Conservation (phyloP, 148 eudicot genomes). For the Heliamphora exappendiculata region DNA sequence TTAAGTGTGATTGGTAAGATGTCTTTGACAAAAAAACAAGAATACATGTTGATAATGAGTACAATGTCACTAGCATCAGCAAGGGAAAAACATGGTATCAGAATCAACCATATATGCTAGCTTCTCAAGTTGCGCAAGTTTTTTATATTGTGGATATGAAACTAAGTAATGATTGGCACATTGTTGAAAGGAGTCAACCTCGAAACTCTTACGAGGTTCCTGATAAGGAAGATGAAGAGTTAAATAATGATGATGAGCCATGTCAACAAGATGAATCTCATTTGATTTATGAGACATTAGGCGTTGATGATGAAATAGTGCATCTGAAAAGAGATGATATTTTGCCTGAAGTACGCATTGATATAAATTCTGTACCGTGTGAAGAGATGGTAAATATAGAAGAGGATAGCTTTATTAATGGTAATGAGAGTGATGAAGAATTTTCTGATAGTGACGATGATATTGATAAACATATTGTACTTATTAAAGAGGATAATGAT, state of each 20-base stretch:
- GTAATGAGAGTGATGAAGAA: too few relatives aligned
- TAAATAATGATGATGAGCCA: neutral
- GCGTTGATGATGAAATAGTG: too few relatives aligned
- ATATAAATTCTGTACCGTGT: too few relatives aligned
- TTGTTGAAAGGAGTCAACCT: neutral
- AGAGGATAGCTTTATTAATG: too few relatives aligned
- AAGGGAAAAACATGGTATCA: neutral
- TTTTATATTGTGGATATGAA: neutral
- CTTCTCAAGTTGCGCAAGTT: neutral
- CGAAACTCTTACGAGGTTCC: neutral
- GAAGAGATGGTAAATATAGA: too few relatives aligned
- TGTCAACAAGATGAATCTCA: too few relatives aligned
- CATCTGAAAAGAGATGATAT: too few relatives aligned
- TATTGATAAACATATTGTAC: too few relatives aligned
- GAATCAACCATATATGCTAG: neutral
- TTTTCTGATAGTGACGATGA: too few relatives aligned
- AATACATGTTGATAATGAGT: neutral
- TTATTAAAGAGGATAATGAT: too few relatives aligned
- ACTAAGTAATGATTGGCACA: neutral
- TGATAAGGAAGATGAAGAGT: neutral
- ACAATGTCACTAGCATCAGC: neutral
- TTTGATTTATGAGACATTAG: too few relatives aligned
- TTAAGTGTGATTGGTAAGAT: slow-evolving; percentile 9
- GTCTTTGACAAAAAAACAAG: neutral
- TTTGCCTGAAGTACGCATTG: too few relatives aligned